Evolutionary conservation across 805 yeast genomes (phyloP).

Genomic region (Lipomyces chichibuensis): DNA sequence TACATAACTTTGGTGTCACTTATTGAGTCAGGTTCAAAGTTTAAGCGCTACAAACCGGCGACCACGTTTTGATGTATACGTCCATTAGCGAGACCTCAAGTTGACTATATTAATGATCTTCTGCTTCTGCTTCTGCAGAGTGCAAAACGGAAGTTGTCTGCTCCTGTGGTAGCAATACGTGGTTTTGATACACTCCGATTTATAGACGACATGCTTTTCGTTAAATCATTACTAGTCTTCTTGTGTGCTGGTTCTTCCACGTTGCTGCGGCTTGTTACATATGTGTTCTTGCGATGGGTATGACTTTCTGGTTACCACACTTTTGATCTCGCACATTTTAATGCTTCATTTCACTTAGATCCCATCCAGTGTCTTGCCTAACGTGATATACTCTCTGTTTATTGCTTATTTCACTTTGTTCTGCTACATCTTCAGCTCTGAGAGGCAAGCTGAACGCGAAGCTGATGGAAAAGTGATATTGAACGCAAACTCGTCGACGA

Average conservation of each 20-base stretch:
- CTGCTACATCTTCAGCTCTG: constrained; percentile 1
- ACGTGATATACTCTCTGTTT: constrained; percentile 15
- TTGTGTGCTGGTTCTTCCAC: constrained; percentile 12
- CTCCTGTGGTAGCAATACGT: background rate
- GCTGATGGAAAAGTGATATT: background rate
- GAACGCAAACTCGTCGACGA: background rate
- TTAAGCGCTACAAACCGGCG: background rate
- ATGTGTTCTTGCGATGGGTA: constrained; percentile 33
- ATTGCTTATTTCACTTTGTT: constrained; percentile 19
- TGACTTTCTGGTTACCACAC: background rate
- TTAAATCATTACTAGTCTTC: background rate
- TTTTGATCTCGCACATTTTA: background rate
- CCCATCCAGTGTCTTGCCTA: constrained; percentile 24
- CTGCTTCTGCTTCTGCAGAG: background rate
- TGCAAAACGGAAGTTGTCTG: background rate
- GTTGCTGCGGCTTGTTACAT: constrained; percentile 15
- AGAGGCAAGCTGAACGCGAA: background rate
- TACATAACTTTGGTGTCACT: background rate
- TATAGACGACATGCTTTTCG: background rate
- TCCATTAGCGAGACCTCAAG: background rate
- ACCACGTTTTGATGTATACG: background rate
- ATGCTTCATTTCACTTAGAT: constrained; percentile 1
- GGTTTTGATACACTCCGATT: background rate
- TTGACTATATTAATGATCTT: background rate
- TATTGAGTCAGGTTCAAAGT: background rate